Percentiles rank a stretch among this genome's conserved stretches.
These are phyloP conservation scores for Odonthalia washingtoniensis DNA, from an alignment of 31 red algal genomes.

Conservation along the genomic window DNA sequence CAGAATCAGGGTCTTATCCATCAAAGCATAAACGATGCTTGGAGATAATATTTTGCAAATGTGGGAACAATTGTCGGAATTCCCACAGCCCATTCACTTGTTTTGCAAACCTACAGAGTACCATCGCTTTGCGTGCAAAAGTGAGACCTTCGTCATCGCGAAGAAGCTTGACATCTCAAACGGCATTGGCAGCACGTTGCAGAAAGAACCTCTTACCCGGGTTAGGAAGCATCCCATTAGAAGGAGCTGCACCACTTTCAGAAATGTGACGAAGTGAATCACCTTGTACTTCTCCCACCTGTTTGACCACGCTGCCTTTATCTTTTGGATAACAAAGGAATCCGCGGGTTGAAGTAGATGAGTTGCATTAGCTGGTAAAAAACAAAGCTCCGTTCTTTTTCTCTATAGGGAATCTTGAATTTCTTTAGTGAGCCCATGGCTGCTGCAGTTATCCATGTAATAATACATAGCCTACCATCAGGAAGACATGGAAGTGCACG, in stretches of 20 bases:
- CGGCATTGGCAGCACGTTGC: not conserved
- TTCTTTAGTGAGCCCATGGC: conserved; percentile 2
- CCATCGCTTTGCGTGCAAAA: conserved; percentile 29
- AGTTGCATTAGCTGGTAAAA: conserved; percentile 27
- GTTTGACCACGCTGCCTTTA: conserved; percentile 19
- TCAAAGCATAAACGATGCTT: conserved; percentile 15
- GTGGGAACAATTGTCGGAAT: conserved; percentile 10
- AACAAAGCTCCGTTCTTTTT: conserved; percentile 4
- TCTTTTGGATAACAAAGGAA: conserved; percentile 57
- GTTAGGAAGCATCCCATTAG: conserved; percentile 37
- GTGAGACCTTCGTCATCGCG: conserved; percentile 13
- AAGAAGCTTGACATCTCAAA: not conserved
- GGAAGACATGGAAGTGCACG: not conserved
- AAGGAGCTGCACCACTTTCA: not conserved
- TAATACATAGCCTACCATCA: not conserved
- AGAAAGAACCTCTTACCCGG: conserved; percentile 45
- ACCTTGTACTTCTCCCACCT: conserved; percentile 41
- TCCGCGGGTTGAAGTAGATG: conserved; percentile 49
- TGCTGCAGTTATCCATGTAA: conserved; percentile 38
- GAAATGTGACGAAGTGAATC: not conserved
- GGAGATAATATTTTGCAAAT: conserved; percentile 23
- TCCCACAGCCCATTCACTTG: conserved; percentile 17
- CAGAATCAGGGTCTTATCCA: not conserved
- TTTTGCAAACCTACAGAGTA: conserved; percentile 6
- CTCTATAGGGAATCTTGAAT: not conserved